A percentile compares a stretch with the other conserved stretches of the same genome.
These are phyloP conservation scores for Lactarius hatsudake DNA, from an alignment of 768 basidiomycete genomes.

Conservation along the genomic window DNA sequence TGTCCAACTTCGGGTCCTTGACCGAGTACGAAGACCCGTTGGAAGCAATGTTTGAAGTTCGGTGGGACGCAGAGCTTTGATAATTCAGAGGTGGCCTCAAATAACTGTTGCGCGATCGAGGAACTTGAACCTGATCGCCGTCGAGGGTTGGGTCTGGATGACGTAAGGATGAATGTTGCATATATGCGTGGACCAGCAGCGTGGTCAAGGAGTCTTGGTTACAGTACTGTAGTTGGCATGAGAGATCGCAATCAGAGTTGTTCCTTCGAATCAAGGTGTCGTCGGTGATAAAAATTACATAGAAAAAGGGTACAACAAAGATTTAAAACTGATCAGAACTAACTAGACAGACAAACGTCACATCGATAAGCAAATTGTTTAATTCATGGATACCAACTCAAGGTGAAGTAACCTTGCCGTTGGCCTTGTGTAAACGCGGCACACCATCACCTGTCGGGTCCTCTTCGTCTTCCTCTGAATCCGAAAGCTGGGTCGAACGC, in stretches of 20 bases:
- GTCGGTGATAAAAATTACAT: neutral
- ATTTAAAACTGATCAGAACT: neutral
- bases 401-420: slow-evolving; percentile 8
- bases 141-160: neutral
- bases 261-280: neutral
- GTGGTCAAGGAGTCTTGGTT: too few relatives aligned
- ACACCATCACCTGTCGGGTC: slow-evolving; percentile 28
- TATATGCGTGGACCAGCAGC: too few relatives aligned
- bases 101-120: too few relatives aligned
- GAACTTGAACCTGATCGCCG: too few relatives aligned
- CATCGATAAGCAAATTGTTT: slow-evolving; percentile 1
- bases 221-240: too few relatives aligned
- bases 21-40: neutral
- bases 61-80: neutral
- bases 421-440: neutral
- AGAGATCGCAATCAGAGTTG: neutral
- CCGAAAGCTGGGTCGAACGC: slow-evolving; percentile 64
- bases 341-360: slow-evolving; percentile 1
- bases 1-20: too few relatives aligned
- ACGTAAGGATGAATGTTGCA: neutral
- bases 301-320: neutral
- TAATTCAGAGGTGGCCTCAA: neutral
- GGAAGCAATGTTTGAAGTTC: neutral
- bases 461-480: slow-evolving; percentile 64
- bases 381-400: neutral